phyloP scores from a whole-genome alignment of 2,329 filamentous ascomycete species.

The Phialocephala subalpina region DNA sequence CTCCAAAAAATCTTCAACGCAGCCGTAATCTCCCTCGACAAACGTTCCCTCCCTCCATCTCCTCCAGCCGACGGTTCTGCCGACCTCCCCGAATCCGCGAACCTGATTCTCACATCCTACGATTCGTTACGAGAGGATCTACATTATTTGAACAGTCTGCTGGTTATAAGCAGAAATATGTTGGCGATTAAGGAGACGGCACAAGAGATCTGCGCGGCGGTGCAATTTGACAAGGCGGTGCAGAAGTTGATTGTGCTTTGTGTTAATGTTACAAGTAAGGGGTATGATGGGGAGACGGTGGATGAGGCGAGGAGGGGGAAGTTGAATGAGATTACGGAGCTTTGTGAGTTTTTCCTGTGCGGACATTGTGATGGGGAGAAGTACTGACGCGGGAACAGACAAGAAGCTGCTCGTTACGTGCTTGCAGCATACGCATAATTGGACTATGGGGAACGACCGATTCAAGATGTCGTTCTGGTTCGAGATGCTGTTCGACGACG shows the following conservation, averaged over 20 bases:
- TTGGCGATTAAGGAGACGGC: constrained; percentile 71
- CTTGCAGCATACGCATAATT: constrained; percentile 73
- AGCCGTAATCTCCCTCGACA: constrained; percentile 66
- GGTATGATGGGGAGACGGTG: constrained; percentile 68
- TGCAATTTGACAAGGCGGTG: constrained; percentile 71
- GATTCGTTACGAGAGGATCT: constrained; percentile 67
- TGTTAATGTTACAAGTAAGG: constrained; percentile 72
- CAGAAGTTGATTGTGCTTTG: constrained; percentile 72
- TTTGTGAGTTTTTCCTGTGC: constrained; percentile 56
- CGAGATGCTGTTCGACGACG: constrained; percentile 69
- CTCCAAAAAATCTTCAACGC: constrained; percentile 67
- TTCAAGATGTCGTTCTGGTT: constrained; percentile 77
- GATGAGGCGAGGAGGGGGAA: constrained; percentile 65
- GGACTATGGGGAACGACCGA: constrained; percentile 72
- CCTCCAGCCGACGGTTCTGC: constrained; percentile 61
- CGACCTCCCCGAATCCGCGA: constrained; percentile 68
- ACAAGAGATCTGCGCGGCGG: constrained; percentile 70
- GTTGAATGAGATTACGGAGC: constrained; percentile 68
- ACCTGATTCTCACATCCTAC: constrained; percentile 70
- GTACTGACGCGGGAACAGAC: constrained; percentile 49
- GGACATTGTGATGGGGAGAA: background rate
- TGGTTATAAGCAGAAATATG: constrained; percentile 72
- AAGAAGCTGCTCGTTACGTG: constrained; percentile 73
- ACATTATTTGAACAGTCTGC: constrained; percentile 69
- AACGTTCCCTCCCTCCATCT: constrained; percentile 64